Evolutionary conservation across 257 asterid genomes (phyloP).

Genomic region (Plantago major): DNA sequence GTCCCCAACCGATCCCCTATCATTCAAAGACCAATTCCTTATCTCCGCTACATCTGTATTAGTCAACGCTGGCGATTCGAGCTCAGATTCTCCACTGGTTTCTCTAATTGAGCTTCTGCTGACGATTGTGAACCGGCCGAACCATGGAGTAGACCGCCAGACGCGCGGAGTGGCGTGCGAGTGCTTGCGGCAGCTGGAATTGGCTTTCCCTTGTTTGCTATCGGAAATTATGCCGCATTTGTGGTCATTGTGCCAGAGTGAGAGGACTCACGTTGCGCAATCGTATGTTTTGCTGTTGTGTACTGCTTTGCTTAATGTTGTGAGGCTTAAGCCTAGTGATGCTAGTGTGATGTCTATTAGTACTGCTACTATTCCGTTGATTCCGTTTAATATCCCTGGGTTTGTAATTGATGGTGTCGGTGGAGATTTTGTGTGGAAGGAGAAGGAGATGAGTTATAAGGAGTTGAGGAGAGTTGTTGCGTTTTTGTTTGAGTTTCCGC

Average conservation of each 20-base stretch:
- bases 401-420: slow-evolving; percentile 39
- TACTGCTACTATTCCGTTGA: slow-evolving; percentile 51
- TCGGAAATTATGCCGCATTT: slow-evolving; percentile 59
- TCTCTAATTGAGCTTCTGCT: slow-evolving; percentile 68
- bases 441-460: slow-evolving; percentile 44
- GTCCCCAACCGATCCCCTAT: slow-evolving; percentile 65
- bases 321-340: slow-evolving; percentile 43
- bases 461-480: slow-evolving; percentile 79
- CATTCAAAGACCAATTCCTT: slow-evolving; percentile 79
- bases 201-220: slow-evolving; percentile 73
- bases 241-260: slow-evolving; percentile 76
- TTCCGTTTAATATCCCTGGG: slow-evolving; percentile 71
- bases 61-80: slow-evolving; percentile 24
- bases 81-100: slow-evolving; percentile 24
- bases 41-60: slow-evolving; percentile 60
- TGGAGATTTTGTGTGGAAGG: slow-evolving; percentile 40
- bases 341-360: slow-evolving; percentile 31
- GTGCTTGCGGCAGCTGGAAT: slow-evolving; percentile 82
- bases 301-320: slow-evolving; percentile 43
- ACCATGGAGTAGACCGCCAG: slow-evolving; percentile 80
- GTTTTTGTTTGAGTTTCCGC: slow-evolving; percentile 77
- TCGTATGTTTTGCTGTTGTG: slow-evolving; percentile 59
- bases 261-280: slow-evolving; percentile 85
- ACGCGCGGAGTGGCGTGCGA: slow-evolving; percentile 81
- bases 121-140: slow-evolving; percentile 79